phyloP scores from a whole-genome alignment of 176 grass and related monocot genomes.

The Eremochloa ophiuroides region DNA sequence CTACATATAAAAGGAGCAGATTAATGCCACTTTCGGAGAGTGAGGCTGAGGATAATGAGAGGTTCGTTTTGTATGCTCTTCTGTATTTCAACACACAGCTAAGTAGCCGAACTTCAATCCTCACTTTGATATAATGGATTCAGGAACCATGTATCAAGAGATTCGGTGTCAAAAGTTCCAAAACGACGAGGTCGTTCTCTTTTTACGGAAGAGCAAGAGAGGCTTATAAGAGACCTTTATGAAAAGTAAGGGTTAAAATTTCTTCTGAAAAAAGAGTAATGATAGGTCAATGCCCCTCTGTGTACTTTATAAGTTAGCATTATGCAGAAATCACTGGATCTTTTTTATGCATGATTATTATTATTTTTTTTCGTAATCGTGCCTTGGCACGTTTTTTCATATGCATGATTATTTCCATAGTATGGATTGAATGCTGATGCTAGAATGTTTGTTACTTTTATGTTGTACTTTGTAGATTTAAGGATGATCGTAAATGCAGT shows the following conservation, averaged over 20 bases:
- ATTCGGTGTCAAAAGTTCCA: conserved; percentile 29
- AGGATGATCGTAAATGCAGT: conserved; percentile 66
- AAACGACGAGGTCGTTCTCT: conserved; percentile 50
- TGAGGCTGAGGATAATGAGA: conserved; percentile 44
- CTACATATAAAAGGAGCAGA: conserved; percentile 41
- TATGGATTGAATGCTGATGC: conserved; percentile 15
- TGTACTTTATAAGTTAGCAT: conserved; percentile 10
- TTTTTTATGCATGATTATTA: background rate
- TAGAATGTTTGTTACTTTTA: conserved; percentile 26
- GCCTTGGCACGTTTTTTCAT: too few relatives aligned
- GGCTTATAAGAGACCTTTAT: conserved; percentile 54
- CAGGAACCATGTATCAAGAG: conserved; percentile 40
- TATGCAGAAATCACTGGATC: background rate
- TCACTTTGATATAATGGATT: conserved; percentile 28
- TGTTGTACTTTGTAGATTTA: conserved; percentile 61
- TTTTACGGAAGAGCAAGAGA: conserved; percentile 74
- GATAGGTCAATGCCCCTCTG: background rate
- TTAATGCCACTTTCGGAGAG: conserved; percentile 46
- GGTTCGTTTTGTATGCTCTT: conserved; percentile 41
- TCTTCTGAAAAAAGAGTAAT: conserved; percentile 12
- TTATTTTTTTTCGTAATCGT: too few relatives aligned
- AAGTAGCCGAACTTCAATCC: conserved; percentile 25
- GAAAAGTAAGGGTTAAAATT: conserved; percentile 61
- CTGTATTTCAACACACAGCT: conserved; percentile 17
- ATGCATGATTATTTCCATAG: conserved; percentile 4